These are phyloP conservation scores for Colletotrichum sp. DNA, from an alignment of 2,329 filamentous ascomycete species.

Conservation along the genomic window DNA sequence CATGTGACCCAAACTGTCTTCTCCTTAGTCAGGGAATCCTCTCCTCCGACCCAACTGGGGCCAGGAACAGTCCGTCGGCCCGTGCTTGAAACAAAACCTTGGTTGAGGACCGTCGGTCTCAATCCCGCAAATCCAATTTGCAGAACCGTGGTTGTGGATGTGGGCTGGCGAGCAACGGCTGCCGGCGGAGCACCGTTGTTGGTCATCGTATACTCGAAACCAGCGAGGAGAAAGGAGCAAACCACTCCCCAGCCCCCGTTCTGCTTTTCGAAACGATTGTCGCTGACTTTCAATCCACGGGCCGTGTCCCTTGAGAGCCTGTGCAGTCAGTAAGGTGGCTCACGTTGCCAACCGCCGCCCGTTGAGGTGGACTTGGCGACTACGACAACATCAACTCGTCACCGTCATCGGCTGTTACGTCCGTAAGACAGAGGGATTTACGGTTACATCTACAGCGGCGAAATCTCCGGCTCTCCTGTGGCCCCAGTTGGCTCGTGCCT, in stretches of 20 bases:
- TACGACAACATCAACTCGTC: background rate
- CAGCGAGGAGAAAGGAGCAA: background rate
- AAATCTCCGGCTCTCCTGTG: background rate
- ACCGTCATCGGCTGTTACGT: background rate
- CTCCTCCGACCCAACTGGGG: background rate
- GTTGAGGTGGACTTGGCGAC: background rate
- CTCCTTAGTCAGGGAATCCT: background rate
- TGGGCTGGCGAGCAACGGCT: background rate
- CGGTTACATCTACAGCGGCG: background rate
- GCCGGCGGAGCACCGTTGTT: background rate
- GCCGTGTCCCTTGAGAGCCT: background rate
- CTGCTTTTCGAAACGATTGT: background rate
- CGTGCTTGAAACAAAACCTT: conserved; percentile 5
- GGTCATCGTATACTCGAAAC: background rate
- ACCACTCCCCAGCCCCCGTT: background rate
- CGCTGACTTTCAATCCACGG: background rate
- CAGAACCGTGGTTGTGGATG: background rate
- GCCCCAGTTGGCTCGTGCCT: background rate
- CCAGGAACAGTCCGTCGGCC: background rate
- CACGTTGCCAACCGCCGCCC: background rate
- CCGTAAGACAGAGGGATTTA: background rate
- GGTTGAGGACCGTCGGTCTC: background rate
- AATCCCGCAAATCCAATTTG: background rate
- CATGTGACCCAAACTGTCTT: background rate
- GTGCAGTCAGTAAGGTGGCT: background rate